A percentile compares a stretch with the other conserved stretches of the same genome.
These are phyloP conservation scores for Ustilago hordei DNA, from an alignment of 1,284 basidiomycete species.

Conservation along the genomic window DNA sequence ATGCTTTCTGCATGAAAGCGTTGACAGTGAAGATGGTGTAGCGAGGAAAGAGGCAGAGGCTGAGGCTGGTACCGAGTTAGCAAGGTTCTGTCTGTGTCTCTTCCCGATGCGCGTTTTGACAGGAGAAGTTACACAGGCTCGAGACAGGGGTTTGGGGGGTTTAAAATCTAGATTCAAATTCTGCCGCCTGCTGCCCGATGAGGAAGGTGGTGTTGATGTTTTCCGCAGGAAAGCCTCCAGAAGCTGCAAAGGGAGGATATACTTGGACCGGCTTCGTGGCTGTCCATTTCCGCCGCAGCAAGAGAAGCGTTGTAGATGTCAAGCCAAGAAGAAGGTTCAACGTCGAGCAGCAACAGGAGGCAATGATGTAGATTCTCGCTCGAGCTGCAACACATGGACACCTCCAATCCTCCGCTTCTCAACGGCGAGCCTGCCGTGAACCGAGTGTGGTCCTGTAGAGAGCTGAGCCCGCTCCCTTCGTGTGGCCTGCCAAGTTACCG, in stretches of 20 bases:
- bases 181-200: neutral
- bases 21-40: neutral
- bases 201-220: neutral
- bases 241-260: neutral
- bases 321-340: constrained; percentile 5
- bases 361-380: constrained; percentile 22
- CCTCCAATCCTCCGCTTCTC: neutral
- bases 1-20: neutral
- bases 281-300: constrained; percentile 23
- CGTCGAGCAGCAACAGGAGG: neutral
- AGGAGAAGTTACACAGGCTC: neutral
- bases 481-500: no score
- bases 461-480: neutral
- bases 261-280: constrained; percentile 3
- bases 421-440: neutral
- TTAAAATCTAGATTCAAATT: constrained; percentile 1
- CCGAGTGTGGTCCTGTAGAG: neutral
- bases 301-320: neutral
- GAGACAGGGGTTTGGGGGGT: constrained; percentile 16
- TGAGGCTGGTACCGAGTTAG: neutral
- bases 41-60: neutral
- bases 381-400: constrained; percentile 8
- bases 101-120: constrained; percentile 1
- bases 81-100: neutral
- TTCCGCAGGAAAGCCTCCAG: neutral